Evolutionary conservation across 371 early-diverging fungal genomes (phyloP).

Genomic region (Actinomucor elegans): DNA sequence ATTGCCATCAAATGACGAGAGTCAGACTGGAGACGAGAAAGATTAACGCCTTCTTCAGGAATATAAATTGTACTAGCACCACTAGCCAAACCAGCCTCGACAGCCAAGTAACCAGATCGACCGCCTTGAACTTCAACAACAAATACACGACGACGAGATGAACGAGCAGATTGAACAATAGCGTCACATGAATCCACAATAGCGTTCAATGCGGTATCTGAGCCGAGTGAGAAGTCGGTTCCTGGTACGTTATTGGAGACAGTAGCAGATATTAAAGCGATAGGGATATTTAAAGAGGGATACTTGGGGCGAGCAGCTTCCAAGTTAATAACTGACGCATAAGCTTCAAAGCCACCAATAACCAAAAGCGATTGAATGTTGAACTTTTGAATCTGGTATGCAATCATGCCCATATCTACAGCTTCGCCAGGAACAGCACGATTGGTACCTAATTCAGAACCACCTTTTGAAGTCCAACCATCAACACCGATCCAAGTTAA

Average conservation of each 20-base stretch:
- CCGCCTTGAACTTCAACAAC: slow-evolving; percentile 99
- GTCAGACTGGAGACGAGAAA: slow-evolving; percentile 82
- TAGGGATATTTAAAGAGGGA: slow-evolving; percentile 90
- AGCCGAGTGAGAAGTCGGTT: slow-evolving; percentile 68
- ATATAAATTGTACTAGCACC: slow-evolving; percentile 96
- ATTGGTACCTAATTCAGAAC: slow-evolving; percentile 95
- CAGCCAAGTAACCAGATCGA: slow-evolving; percentile 94
- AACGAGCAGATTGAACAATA: slow-evolving; percentile 89
- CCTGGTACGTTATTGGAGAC: slow-evolving; percentile 99
- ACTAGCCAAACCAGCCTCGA: slow-evolving; percentile 86
- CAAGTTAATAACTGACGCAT: slow-evolving; percentile 71
- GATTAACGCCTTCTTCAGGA: slow-evolving; percentile 90
- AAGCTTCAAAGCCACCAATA: slow-evolving; percentile 96
- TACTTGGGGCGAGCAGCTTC: slow-evolving; percentile 70
- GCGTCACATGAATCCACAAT: slow-evolving; percentile 94
- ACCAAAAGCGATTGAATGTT: slow-evolving; percentile 88
- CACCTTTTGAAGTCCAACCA: slow-evolving; percentile 93
- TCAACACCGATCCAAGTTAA: slow-evolving; percentile 86
- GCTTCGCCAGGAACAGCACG: slow-evolving; percentile 82
- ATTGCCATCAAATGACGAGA: slow-evolving; percentile 75
- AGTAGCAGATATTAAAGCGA: slow-evolving; percentile 95
- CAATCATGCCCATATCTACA: slow-evolving; percentile 74
- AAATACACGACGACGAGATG: slow-evolving; percentile 94
- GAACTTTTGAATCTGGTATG: slow-evolving; percentile 89
- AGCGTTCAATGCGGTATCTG: slow-evolving; percentile 89